Percentiles rank a stretch among this genome's conserved stretches.
Evolutionary conservation across 108 stramenopile species (phyloP).

Genomic region (Pseudonitzschia multistriata): DNA sequence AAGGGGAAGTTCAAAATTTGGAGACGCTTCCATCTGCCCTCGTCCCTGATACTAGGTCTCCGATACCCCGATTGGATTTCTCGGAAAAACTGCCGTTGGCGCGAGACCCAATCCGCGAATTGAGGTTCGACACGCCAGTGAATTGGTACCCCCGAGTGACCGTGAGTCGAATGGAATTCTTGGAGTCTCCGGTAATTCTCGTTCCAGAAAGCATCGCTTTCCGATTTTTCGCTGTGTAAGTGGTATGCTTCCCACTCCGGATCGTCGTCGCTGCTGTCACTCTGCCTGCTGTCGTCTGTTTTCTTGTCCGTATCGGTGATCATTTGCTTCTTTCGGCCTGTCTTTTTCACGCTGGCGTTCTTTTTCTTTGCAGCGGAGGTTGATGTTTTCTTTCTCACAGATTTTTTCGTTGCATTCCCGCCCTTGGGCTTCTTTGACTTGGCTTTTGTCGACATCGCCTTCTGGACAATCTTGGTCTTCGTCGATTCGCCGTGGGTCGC

Average conservation of each 20-base stretch:
- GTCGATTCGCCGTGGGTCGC: not conserved
- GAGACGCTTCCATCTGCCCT: conserved; percentile 8
- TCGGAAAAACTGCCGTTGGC: conserved; percentile 15
- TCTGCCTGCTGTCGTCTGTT: not conserved
- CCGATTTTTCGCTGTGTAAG: not conserved
- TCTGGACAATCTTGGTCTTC: not conserved
- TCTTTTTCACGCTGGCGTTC: not conserved
- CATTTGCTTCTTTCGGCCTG: not conserved
- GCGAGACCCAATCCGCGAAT: conserved; percentile 13
- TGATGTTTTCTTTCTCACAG: not conserved
- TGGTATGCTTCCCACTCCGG: conserved; percentile 1
- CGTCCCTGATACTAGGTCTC: not conserved
- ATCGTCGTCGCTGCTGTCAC: not conserved
- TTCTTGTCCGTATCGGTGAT: not conserved
- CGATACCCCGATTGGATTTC: conserved; percentile 13
- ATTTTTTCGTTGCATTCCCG: not conserved
- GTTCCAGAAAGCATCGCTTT: conserved; percentile 12
- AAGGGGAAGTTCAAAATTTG: conserved; percentile 10
- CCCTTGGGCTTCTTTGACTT: not conserved
- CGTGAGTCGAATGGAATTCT: conserved; percentile 15
- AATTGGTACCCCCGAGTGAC: conserved; percentile 7
- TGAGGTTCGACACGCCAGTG: not conserved
- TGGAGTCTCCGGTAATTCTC: conserved; percentile 14
- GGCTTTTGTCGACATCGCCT: not conserved
- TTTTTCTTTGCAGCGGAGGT: not conserved